Evolutionary conservation across 2,329 filamentous ascomycete genomes (phyloP).

Genomic region (Claviceps spartinae): DNA sequence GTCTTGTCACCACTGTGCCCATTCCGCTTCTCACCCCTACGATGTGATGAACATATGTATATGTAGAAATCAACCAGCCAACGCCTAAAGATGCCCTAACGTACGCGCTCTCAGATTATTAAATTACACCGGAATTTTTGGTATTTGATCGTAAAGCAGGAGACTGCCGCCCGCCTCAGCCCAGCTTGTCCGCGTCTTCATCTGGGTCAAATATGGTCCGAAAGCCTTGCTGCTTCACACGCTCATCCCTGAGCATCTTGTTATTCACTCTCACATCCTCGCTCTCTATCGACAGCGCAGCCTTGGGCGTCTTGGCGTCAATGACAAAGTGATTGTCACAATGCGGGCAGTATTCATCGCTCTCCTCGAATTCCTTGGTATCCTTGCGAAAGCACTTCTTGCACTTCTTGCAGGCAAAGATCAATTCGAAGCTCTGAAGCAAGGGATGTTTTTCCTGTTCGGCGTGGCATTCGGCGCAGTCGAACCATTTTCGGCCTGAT

Average conservation of each 20-base stretch:
- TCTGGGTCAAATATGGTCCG: slow-evolving; percentile 64
- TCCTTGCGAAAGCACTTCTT: slow-evolving; percentile 97
- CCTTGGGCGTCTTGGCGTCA: slow-evolving; percentile 73
- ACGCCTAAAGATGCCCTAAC: slow-evolving; percentile 16
- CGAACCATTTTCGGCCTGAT: slow-evolving; percentile 93
- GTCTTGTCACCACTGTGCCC: slow-evolving; percentile 1
- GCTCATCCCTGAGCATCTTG: slow-evolving; percentile 87
- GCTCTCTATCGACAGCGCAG: slow-evolving; percentile 74
- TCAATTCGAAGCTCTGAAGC: slow-evolving; percentile 71
- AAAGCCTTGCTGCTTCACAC: slow-evolving; percentile 46
- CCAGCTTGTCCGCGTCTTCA: slow-evolving; percentile 60
- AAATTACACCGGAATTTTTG: neutral
- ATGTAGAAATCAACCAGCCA: slow-evolving; percentile 13
- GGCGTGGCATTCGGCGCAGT: slow-evolving; percentile 87
- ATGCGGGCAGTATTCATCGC: slow-evolving; percentile 96
- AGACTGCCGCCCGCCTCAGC: slow-evolving; percentile 31
- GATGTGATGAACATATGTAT: slow-evolving; percentile 11
- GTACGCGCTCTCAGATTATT: neutral
- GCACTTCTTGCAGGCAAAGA: slow-evolving; percentile 97
- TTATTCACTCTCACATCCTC: slow-evolving; percentile 78
- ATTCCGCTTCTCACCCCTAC: neutral
- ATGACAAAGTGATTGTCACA: slow-evolving; percentile 98
- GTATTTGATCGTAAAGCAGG: neutral
- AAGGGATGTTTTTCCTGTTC: slow-evolving; percentile 71
- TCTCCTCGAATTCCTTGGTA: slow-evolving; percentile 80